Evolutionary conservation across 2,329 filamentous ascomycete species (phyloP).

Genomic region (Cladosporium oxysporum): DNA sequence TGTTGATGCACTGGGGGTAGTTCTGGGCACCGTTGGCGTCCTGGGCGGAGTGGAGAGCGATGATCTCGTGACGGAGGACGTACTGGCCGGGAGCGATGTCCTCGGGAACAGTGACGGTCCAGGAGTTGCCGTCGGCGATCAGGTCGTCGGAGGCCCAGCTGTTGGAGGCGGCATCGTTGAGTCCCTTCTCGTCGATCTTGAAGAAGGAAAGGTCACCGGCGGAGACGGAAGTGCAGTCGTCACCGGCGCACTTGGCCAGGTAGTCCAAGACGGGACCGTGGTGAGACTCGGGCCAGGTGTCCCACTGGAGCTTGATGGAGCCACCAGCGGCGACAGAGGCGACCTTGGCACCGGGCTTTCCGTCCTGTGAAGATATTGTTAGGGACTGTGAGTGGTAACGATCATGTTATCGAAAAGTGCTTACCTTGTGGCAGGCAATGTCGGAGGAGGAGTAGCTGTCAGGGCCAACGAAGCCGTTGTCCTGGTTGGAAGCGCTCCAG

Average conservation of each 20-base stretch:
- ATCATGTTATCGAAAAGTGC: neutral
- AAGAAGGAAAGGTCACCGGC: constrained; percentile 59
- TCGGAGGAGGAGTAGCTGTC: constrained; percentile 27
- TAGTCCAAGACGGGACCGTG: constrained; percentile 66
- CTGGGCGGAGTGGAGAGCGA: constrained; percentile 60
- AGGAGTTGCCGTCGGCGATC: constrained; percentile 34
- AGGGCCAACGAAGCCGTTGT: constrained; percentile 40
- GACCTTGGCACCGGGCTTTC: constrained; percentile 45
- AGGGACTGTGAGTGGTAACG: neutral
- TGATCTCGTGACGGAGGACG: constrained; percentile 61
- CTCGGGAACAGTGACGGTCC: constrained; percentile 53
- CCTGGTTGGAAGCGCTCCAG: constrained; percentile 31
- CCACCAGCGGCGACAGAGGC: constrained; percentile 62
- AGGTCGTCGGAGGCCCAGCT: constrained; percentile 59
- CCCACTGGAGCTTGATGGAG: constrained; percentile 61
- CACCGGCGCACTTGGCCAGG: constrained; percentile 59
- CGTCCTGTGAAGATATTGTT: constrained; percentile 4
- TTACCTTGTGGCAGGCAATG: constrained; percentile 46
- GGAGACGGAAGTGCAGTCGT: constrained; percentile 56
- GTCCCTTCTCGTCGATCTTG: constrained; percentile 63
- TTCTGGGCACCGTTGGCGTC: constrained; percentile 47
- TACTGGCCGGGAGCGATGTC: constrained; percentile 59
- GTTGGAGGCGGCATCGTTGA: constrained; percentile 49
- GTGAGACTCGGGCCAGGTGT: constrained; percentile 64
- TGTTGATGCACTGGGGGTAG: constrained; percentile 57